Base-by-base conservation (phyloP, 1,284 basidiomycete genomes). In the Lentinula novae-zelandiae region DNA sequence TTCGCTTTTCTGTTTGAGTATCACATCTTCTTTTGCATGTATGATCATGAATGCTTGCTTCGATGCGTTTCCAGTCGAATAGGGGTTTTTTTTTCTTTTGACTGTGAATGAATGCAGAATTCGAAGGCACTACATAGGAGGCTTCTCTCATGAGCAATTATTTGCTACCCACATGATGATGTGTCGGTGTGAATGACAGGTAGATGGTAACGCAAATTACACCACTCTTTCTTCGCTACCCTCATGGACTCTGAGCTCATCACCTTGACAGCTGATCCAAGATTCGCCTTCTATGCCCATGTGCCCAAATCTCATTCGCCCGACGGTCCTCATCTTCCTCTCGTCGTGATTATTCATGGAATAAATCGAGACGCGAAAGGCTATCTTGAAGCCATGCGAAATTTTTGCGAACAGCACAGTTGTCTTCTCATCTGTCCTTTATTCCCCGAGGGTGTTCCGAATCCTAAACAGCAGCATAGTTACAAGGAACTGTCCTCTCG, bases 361-460 rank as follows among this genome's bases (percentile, higher is more conserved):
- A 67, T 64, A 1, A 55, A 64, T 5, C 67, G 69, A 31, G 60
- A 69, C 13, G 66, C 64, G 2, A 65, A 49, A 5, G 52, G 38
- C 2, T 66, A 64, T 49, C 9, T 66, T 38, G 54, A 57, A 13
- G 58, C 60, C 15, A 64, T 71, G 8, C 56, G 64, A 44, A n/a
- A 44, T 1, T 67, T 69, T 53, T 60, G 61, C 57, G 65, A 70
- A 12, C 8, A 31, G 34, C 64, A 66, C 22, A 39, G 60, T 17
- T 53, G 65, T 46, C 63, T 62, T 7, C 33, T 71, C 3, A 58
- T 70, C 17, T 61, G 56, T 36, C 69, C 70, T 5, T 51, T 70
- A 22, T 71, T 70, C 56, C 69, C 68, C 1, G 68, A 67, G n/a
- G 69, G 69, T 10, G 67, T 71, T 50, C 55, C 64, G 33, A 69